These are phyloP conservation scores for Botrytis elliptica DNA, from an alignment of 2,329 filamentous ascomycete genomes.

Conservation along the genomic window DNA sequence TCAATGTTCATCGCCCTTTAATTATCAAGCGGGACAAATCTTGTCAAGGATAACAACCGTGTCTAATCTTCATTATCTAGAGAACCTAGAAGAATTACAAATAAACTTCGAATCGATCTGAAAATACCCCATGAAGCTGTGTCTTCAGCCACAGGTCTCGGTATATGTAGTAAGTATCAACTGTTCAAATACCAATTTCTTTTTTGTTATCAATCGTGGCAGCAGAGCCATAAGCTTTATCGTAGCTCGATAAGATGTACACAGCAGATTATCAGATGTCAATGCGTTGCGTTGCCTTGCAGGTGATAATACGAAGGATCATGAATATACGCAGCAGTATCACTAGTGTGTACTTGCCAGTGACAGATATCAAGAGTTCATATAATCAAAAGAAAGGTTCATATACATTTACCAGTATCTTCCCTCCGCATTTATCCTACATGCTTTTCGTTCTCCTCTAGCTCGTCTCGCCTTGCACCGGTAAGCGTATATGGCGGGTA, in stretches of 20 bases:
- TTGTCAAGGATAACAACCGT: no score
- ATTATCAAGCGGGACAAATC: not conserved
- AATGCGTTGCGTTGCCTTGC: not conserved
- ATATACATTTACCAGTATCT: not conserved
- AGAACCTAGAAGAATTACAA: not conserved
- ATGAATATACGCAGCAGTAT: not conserved
- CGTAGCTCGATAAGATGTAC: no score
- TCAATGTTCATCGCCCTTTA: fast-evolving
- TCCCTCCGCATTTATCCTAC: not conserved
- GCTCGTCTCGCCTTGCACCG: not conserved
- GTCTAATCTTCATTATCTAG: not conserved
- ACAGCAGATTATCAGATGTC: no score
- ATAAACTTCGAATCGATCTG: not conserved
- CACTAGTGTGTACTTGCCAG: not conserved
- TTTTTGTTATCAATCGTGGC: not conserved
- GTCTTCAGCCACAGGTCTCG: not conserved
- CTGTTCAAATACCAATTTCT: not conserved
- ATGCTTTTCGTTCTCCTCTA: not conserved
- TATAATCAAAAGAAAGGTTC: not conserved
- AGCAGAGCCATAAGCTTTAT: not conserved
- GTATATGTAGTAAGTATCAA: not conserved
- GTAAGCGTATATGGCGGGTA: not conserved
- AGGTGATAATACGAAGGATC: not conserved
- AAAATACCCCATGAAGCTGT: no score
- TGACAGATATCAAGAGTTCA: not conserved